Evolutionary conservation across 2,329 filamentous ascomycete species (phyloP).

Genomic region (Stagonosporopsis tanaceti): DNA sequence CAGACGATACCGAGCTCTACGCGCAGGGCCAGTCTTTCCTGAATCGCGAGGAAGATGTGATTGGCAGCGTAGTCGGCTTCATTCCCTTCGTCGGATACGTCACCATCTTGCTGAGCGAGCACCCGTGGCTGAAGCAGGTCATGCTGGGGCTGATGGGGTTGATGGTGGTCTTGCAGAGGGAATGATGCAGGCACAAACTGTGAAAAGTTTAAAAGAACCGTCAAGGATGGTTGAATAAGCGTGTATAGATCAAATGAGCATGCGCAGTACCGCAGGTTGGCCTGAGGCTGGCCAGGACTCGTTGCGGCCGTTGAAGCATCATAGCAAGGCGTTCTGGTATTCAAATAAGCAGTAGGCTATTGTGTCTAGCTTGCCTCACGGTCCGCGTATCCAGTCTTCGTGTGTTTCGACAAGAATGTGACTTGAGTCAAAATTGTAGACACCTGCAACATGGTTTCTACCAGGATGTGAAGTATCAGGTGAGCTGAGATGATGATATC

Average conservation of each 20-base stretch:
- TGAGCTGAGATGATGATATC: no score
- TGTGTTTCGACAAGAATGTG: not conserved
- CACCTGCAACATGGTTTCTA: no score
- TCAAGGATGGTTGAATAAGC: not conserved
- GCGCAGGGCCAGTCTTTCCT: constrained; percentile 87
- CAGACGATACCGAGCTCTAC: constrained; percentile 92
- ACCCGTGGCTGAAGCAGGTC: constrained; percentile 96
- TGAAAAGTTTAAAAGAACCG: not conserved
- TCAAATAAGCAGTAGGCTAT: not conserved
- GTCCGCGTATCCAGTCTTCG: not conserved
- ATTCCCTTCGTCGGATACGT: constrained; percentile 96
- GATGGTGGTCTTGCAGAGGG: constrained; percentile 89
- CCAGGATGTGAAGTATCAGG: no score
- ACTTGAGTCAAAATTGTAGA: no score
- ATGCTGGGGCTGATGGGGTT: constrained; percentile 95
- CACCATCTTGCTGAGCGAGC: constrained; percentile 92
- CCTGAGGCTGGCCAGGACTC: not conserved
- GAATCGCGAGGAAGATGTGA: constrained; percentile 81
- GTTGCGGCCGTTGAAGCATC: constrained; percentile 4
- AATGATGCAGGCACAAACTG: constrained; percentile 59
- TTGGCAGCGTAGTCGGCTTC: constrained; percentile 90
- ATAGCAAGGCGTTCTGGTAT: constrained; percentile 18
- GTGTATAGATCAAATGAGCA: not conserved
- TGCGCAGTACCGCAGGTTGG: not conserved
- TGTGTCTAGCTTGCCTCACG: not conserved